Evolutionary conservation across 257 asterid genomes (phyloP), one percentile per base, ranked within the genome.

Genomic region (Solanum microdontum): DNA sequence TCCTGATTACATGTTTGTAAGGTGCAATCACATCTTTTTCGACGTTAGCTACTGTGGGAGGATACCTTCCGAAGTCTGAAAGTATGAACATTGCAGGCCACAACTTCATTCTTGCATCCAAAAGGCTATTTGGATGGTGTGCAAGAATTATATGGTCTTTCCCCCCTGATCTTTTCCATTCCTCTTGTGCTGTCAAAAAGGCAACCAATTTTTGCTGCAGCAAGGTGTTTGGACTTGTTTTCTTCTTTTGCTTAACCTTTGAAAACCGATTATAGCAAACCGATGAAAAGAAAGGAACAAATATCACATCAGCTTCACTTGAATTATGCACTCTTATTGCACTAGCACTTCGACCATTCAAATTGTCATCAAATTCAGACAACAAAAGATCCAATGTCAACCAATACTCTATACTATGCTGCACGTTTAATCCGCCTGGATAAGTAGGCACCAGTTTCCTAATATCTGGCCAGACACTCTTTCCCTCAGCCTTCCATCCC

Each of bases 401-500:
- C 99, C 98, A 97, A 88, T 94, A 95, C 82, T 94, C 99, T 89
- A 97, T 94, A 88, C 99, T 97, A 55, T 97, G 99, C 93, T 97
- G 99, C 93, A 94, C 88, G 90, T 97, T 97, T 75, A 97, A 85
- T 28, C 99, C 99, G 40, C 98, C 98, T 0, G 99, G 98, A 87
- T 97, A 97, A 2, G 75, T 85, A 11, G 99, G 99, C 19, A 95
- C 93, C 88, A 89, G 70, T 1, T 26, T 86, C 28, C 90, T 88
- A 45, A 97, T 85, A 90, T 95, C 96, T 23, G 99, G 99, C 99
- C 99, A 97, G 2, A 95, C 92, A 79, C 88, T 87, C 36, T 87
- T 88, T 30, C 89, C 88, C 60, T 87, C 58, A 21, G 92, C 88
- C 74, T 95, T 93, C 99, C 98, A 93, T 4, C 94, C 98, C 89